Evolutionary conservation across 2,329 filamentous ascomycete genomes (phyloP), one percentile per base, ranked within the genome.

Genomic region (Hymenoscyphus fraxineus): DNA sequence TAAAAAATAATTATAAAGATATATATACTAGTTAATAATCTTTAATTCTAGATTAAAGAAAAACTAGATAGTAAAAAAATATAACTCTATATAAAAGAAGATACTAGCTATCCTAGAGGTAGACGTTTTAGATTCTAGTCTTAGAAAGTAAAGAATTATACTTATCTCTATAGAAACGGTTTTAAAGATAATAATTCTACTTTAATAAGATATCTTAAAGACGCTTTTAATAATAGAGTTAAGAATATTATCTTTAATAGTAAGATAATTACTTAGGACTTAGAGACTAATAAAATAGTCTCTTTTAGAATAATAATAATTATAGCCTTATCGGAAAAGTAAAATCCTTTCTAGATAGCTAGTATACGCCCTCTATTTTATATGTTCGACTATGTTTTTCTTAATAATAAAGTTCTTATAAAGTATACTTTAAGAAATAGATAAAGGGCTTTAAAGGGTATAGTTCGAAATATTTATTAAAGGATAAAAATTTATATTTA

Each of bases 191-290:
- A 89, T 6, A 87, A 88, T 51, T 89, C 90, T 7, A 88, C 93
- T 6, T 76, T 98, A 61, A 97, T 94, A 0, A 84, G 92, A 40
- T 89, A 96, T 74, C 80, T 98, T 22, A 86, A 86, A 61, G 82
- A 86, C 51, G 92, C 92, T 0, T 98, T 99, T 75, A 81, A 87
- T 1, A 80, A 86, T 0, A 88, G 88, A 1, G 92, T 98, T 0
- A 83, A 88, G 16, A 97, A 91, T 73, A 83, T 97, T 68, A 97
- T 99, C 59, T 82, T 99, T 0, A 95, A 99, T 72, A 95, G 95
- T 10, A 95, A 99, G 76, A 99, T 99, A 95, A 93, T 99, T 64
- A 97, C 93, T 0, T 99, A 95, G 95, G 92, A 98, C 74, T 91
- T 93, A 66, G 86, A 89, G 56, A 82, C 90, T 59, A 90, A 97